These are phyloP conservation scores for Pinus albicaulis DNA, from an alignment of 75 land plant species.

Conservation along the genomic window DNA sequence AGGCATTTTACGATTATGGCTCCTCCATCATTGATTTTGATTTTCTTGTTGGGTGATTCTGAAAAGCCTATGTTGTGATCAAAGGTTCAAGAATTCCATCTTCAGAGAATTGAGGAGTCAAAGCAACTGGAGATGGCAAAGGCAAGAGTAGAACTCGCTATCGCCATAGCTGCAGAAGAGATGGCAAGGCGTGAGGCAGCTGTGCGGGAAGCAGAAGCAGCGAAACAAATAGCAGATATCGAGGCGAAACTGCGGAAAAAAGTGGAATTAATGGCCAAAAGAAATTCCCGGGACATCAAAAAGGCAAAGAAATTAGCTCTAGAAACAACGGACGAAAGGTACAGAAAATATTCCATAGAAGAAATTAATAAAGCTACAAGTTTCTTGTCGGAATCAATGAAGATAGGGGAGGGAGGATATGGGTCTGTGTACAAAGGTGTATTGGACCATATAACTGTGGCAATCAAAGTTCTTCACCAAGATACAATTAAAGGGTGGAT, in stretches of 20 bases:
- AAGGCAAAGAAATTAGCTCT: conserved; percentile 13
- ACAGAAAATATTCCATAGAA: conserved; percentile 12
- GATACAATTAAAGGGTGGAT: conserved; percentile 48
- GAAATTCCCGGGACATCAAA: conserved; percentile 22
- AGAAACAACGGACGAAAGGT: conserved; percentile 5
- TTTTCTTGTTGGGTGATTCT: neutral
- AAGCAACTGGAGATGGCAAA: conserved; percentile 22
- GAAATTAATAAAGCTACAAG: conserved; percentile 23
- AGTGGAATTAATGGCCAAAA: conserved; percentile 26
- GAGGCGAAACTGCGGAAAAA: conserved; percentile 26
- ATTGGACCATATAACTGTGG: conserved; percentile 20
- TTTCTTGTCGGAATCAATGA: conserved; percentile 10
- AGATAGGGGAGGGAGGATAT: conserved; percentile 37
- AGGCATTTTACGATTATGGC: neutral
- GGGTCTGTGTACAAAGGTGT: conserved; percentile 24
- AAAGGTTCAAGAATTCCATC: conserved; percentile 22
- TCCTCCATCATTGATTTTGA: neutral
- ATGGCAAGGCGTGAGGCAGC: conserved; percentile 26
- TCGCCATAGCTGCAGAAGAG: conserved; percentile 30
- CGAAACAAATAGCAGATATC: conserved; percentile 23
- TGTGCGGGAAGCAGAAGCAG: conserved; percentile 28
- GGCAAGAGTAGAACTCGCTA: conserved; percentile 24
- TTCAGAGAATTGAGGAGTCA: conserved; percentile 26
- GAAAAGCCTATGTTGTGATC: neutral
- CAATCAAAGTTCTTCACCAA: conserved; percentile 23